These are phyloP conservation scores for Pyrus pyrifolia DNA, from an alignment of 306 rosid genomes.

Conservation along the genomic window DNA sequence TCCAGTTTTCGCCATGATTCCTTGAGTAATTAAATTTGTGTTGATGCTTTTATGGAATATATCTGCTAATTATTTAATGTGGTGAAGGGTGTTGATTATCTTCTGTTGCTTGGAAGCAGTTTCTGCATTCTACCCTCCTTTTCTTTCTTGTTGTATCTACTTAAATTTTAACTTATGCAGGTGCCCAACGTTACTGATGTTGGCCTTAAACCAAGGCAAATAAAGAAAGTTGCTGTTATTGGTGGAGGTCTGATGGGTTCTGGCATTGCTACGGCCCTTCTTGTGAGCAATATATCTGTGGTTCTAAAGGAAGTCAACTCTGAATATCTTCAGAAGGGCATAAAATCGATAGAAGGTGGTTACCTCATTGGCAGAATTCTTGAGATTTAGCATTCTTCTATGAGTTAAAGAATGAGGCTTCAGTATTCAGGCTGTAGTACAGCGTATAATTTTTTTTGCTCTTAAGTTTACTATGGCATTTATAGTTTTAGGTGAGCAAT, in stretches of 20 bases:
- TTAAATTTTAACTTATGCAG: conserved; percentile 33
- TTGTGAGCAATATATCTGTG: conserved; percentile 64
- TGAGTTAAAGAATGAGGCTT: neutral
- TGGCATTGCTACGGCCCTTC: conserved; percentile 87
- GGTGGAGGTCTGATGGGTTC: conserved; percentile 99
- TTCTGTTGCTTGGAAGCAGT: neutral
- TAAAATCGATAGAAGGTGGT: conserved; percentile 66
- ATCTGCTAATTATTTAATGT: neutral
- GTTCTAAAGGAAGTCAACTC: conserved; percentile 81
- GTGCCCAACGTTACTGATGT: conserved; percentile 81
- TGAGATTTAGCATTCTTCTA: neutral
- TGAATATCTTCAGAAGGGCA: conserved; percentile 74
- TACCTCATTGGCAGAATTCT: conserved; percentile 6
- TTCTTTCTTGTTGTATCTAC: conserved; percentile 8
- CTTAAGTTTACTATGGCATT: neutral
- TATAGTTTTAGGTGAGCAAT: neutral
- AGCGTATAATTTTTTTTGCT: neutral
- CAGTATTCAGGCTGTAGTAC: neutral
- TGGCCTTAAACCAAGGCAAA: conserved; percentile 83
- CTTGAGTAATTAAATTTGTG: neutral
- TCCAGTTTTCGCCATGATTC: neutral
- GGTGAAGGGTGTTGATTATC: neutral
- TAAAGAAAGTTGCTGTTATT: conserved; percentile 81
- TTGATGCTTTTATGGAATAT: neutral
- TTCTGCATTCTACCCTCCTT: neutral